A percentile compares a stretch with the other conserved stretches of the same genome.
Evolutionary conservation across 139 green algal genomes (phyloP).

Genomic region (Axilococcus clingmanii): DNA sequence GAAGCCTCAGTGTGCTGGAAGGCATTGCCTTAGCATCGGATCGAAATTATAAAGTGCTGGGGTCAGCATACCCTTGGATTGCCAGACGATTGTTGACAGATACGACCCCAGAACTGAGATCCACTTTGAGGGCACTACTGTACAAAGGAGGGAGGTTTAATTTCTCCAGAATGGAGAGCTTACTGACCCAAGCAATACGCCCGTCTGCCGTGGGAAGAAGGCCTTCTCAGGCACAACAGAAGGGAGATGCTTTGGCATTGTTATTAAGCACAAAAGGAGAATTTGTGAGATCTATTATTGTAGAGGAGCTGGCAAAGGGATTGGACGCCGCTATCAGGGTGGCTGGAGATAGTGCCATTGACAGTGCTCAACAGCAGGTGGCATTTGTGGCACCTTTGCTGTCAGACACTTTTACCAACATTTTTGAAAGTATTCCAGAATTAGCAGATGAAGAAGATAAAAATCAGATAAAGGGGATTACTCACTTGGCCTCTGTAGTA

Average conservation of each 20-base stretch:
- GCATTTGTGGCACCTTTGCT: constrained; percentile 1
- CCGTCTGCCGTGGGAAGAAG: constrained; percentile 17
- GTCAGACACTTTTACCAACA: constrained; percentile 17
- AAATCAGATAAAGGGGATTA: constrained; percentile 36
- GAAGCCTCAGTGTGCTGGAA: constrained; percentile 74
- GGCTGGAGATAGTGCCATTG: constrained; percentile 33
- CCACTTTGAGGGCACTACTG: constrained; percentile 64
- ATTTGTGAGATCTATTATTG: constrained; percentile 67
- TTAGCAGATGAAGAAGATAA: constrained; percentile 22
- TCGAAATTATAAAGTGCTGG: constrained; percentile 85
- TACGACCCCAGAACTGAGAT: constrained; percentile 48
- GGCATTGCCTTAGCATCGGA: constrained; percentile 79
- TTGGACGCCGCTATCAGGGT: constrained; percentile 61
- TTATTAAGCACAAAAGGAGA: constrained; percentile 57
- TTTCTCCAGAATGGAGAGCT: constrained; percentile 66
- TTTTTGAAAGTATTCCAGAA: constrained; percentile 22
- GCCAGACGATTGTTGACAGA: constrained; percentile 70
- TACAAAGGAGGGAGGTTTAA: constrained; percentile 62
- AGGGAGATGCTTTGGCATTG: constrained; percentile 50
- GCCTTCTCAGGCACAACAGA: constrained; percentile 13
- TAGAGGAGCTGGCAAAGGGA: constrained; percentile 78
- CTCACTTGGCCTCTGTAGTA: constrained; percentile 6
- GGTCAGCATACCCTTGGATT: constrained; percentile 77
- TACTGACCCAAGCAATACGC: constrained; percentile 54
- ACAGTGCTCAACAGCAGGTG: constrained; percentile 7